Conservation (phyloP, 352 stramenopile genomes). For the Globisporangium spinosum region DNA sequence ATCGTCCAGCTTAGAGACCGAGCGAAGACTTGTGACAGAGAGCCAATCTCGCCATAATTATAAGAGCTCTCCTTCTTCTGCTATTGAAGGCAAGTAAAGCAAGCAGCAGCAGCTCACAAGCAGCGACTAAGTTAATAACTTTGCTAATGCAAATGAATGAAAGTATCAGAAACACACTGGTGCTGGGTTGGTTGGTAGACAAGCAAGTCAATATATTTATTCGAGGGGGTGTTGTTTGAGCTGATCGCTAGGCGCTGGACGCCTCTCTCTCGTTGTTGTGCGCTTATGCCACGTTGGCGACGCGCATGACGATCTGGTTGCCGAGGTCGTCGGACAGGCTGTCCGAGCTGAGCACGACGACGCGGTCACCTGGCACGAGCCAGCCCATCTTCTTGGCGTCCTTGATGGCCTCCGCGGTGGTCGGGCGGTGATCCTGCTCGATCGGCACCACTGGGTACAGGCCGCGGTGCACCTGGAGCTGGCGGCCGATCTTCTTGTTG, state of each 20-base stretch:
- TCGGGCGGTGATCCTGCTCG: slow-evolving; percentile 52
- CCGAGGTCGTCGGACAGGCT: slow-evolving; percentile 75
- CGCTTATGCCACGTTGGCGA: slow-evolving; percentile 73
- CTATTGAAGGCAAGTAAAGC: background rate
- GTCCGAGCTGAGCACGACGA: slow-evolving; percentile 86
- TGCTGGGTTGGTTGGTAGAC: slow-evolving; percentile 2
- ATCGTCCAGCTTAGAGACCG: background rate
- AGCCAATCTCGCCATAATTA: background rate
- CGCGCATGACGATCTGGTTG: slow-evolving; percentile 81
- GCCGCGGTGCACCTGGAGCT: slow-evolving; percentile 90
- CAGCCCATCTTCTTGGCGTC: slow-evolving; percentile 91
- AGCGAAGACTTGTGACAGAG: background rate
- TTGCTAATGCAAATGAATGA: background rate
- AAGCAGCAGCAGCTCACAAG: background rate
- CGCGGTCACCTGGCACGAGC: slow-evolving; percentile 82
- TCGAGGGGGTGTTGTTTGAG: background rate
- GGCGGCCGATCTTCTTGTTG: slow-evolving; percentile 86
- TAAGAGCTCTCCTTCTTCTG: background rate
- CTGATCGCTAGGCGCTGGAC: background rate
- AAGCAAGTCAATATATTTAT: slow-evolving; percentile 13
- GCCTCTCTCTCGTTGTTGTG: background rate
- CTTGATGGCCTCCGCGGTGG: slow-evolving; percentile 82
- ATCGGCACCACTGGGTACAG: slow-evolving; percentile 69
- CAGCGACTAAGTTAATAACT: background rate
- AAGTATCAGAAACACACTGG: background rate